Percentiles rank a stretch among this genome's conserved stretches.
Evolutionary conservation across 805 yeast genomes (phyloP).

Genomic region (Suhomyces faveliae): DNA sequence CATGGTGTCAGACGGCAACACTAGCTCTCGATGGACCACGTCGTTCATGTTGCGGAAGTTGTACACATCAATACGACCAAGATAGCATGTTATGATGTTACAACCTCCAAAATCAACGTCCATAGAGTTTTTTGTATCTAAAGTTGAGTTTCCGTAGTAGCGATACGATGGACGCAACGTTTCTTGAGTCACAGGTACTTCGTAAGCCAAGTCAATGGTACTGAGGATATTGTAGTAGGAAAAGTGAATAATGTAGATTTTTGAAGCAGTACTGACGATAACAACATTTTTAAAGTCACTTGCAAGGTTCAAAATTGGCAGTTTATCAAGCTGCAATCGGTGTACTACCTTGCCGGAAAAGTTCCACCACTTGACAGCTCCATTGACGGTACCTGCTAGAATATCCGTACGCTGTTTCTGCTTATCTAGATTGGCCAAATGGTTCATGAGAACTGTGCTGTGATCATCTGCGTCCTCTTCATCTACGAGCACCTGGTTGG

Average conservation of each 20-base stretch:
- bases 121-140: constrained; percentile 12
- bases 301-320: constrained; percentile 16
- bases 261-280: constrained; percentile 18
- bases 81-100: constrained; percentile 26
- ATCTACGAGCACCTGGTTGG: constrained; percentile 17
- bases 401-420: constrained; percentile 24
- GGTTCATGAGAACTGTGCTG: constrained; percentile 19
- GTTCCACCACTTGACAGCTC: constrained; percentile 27
- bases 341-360: constrained; percentile 18
- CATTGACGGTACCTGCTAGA: constrained; percentile 23
- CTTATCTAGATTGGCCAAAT: constrained; percentile 18
- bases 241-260: constrained; percentile 20
- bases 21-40: constrained; percentile 5
- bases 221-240: constrained; percentile 6
- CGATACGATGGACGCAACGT: constrained; percentile 6
- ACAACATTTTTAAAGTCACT: constrained; percentile 29
- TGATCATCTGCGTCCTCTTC: constrained; percentile 12
- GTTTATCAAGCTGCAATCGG: constrained; percentile 9
- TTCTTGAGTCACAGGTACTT: constrained; percentile 9
- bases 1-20: constrained; percentile 14
- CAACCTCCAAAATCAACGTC: constrained; percentile 35
- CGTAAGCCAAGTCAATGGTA: constrained; percentile 16
- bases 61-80: constrained; percentile 20
- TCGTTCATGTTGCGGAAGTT: constrained; percentile 15
- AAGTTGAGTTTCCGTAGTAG: constrained; percentile 9